A percentile compares a stretch with the other conserved stretches of the same genome.
phyloP scores from a whole-genome alignment of 2,329 filamentous ascomycete genomes.

The Metarhizium sp. region DNA sequence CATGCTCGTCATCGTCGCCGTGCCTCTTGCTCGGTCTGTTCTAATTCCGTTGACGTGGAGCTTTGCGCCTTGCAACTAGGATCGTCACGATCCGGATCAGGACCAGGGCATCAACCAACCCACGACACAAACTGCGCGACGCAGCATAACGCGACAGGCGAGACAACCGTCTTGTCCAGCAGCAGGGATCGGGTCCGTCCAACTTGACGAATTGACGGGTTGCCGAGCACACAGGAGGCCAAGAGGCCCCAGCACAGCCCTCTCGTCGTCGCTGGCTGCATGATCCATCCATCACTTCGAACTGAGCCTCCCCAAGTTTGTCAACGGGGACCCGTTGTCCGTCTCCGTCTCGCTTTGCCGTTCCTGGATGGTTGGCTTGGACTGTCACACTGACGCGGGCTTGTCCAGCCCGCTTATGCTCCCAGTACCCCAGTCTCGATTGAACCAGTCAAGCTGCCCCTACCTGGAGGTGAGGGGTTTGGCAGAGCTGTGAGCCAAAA shows the following conservation, averaged over 20 bases:
- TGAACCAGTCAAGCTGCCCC: not conserved
- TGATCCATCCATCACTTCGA: not conserved
- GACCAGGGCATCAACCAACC: not conserved
- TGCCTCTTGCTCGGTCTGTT: not conserved
- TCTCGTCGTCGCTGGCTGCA: not conserved
- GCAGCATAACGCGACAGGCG: not conserved
- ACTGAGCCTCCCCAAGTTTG: too few relatives aligned
- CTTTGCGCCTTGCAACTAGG: too few relatives aligned
- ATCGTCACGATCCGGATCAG: not conserved
- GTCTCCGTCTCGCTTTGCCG: not conserved
- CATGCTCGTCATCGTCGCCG: not conserved
- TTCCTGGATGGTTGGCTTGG: not conserved
- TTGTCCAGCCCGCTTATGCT: not conserved
- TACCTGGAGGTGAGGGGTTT: conserved; percentile 5
- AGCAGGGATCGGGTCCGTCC: not conserved
- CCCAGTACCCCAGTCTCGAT: not conserved
- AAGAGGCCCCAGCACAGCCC: not conserved
- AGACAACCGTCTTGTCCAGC: not conserved
- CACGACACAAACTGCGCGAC: not conserved
- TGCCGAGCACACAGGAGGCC: too few relatives aligned
- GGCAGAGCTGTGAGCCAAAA: conserved; percentile 3
- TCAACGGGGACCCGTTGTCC: not conserved
- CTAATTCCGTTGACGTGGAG: too few relatives aligned
- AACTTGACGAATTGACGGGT: not conserved
- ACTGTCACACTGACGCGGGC: not conserved